phyloP scores from a whole-genome alignment of 1,284 basidiomycete species.

The Ganoderma lingzhi region DNA sequence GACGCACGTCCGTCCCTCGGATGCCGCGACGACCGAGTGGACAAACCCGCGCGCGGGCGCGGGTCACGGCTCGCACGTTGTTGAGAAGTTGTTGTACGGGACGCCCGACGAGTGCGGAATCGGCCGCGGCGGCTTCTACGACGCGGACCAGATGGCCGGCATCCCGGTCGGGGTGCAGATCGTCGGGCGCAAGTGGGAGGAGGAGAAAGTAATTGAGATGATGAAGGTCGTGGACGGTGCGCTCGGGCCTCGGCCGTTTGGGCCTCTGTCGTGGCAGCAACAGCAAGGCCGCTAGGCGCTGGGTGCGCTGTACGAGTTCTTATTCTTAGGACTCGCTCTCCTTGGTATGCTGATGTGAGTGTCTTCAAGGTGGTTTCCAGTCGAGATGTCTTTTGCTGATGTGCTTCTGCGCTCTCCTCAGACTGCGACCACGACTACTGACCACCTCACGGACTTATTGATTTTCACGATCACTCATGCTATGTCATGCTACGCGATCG shows the following conservation, averaged over 20 bases:
- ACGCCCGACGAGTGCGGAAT: slow-evolving; percentile 39
- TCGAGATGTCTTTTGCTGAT: not conserved
- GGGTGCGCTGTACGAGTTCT: slow-evolving; percentile 33
- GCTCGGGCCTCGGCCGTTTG: slow-evolving; percentile 42
- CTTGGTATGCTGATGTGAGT: not conserved
- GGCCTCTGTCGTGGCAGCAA: slow-evolving; percentile 42
- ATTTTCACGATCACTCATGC: not conserved
- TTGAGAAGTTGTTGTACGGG: slow-evolving; percentile 66
- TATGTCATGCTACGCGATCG: slow-evolving; percentile 1
- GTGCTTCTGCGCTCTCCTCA: not conserved
- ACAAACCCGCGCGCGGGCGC: slow-evolving; percentile 43
- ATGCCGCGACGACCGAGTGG: slow-evolving; percentile 71
- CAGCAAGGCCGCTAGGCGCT: slow-evolving; percentile 27
- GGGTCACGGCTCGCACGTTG: slow-evolving; percentile 57
- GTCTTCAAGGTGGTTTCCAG: not conserved
- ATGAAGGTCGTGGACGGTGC: slow-evolving; percentile 84
- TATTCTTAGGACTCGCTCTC: not conserved
- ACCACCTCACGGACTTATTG: not conserved
- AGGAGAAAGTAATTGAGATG: slow-evolving; percentile 86
- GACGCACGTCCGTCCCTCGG: slow-evolving; percentile 76
- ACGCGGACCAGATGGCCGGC: slow-evolving; percentile 77
- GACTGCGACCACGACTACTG: not conserved
- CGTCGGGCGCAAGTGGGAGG: slow-evolving; percentile 81
- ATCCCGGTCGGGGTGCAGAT: slow-evolving; percentile 88
- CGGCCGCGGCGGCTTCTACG: slow-evolving; percentile 59